A percentile compares a stretch with the other conserved stretches of the same genome.
Conservation (phyloP, 129 eudicot species). For the carrot (Daucus carota) region DNA sequence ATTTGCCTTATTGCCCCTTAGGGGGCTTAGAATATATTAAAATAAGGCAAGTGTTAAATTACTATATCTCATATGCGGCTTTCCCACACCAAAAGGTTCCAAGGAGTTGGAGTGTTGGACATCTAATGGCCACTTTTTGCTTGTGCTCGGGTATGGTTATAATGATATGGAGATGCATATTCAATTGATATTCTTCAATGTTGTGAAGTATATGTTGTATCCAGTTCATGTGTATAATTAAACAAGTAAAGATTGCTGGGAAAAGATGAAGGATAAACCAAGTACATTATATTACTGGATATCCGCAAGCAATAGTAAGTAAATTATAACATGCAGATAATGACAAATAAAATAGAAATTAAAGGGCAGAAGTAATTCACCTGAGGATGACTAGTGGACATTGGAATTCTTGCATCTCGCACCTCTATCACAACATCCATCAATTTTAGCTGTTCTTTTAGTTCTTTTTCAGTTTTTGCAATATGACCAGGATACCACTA, state of each 20-base stretch:
- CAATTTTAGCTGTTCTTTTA: conserved; percentile 79
- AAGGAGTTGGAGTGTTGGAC: neutral
- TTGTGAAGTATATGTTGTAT: neutral
- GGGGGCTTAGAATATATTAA: no score
- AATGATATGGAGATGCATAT: neutral
- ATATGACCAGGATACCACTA: conserved; percentile 99
- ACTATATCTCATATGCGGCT: no score
- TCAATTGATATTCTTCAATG: neutral
- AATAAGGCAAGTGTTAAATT: no score
- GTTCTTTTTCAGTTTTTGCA: conserved; percentile 93
- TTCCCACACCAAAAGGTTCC: neutral
- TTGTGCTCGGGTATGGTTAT: neutral
- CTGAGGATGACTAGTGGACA: conserved; percentile 95
- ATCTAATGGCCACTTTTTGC: neutral
- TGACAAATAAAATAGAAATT: no score
- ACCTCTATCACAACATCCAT: conserved; percentile 99
- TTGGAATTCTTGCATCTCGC: conserved; percentile 97
- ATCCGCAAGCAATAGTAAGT: neutral
- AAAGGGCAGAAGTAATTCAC: conserved; percentile 23
- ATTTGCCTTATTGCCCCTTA: no score
- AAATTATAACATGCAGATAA: conserved; percentile 1
- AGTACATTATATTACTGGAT: neutral
- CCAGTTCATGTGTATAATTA: neutral
- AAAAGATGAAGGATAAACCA: neutral
- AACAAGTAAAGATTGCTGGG: neutral